Conservation (phyloP, 2,329 filamentous ascomycete genomes). For the Hymenoscyphus scutula region DNA sequence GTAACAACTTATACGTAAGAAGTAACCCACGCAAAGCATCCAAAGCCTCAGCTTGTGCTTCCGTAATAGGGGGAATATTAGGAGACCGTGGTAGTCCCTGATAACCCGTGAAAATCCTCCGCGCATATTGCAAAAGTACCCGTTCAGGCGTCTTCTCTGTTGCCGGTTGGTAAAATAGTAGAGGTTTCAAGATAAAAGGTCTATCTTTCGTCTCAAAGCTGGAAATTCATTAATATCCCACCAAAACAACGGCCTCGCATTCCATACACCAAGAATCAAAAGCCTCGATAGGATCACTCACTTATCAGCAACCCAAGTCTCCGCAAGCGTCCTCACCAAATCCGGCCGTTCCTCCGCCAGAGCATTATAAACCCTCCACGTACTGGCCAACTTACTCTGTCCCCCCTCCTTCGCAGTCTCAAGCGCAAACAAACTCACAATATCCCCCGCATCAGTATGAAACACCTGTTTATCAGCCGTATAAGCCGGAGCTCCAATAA, state of each 20-base stretch:
- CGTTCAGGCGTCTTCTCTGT: constrained; percentile 48
- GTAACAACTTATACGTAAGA: too few species aligned
- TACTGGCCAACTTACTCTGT: constrained; percentile 51
- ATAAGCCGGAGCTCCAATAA: constrained; percentile 57
- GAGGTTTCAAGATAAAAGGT: constrained; percentile 48
- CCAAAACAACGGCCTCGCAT: too few species aligned
- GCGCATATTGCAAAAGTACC: constrained; percentile 58
- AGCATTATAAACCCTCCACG: constrained; percentile 54
- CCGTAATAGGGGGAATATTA: constrained; percentile 52
- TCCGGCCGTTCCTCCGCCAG: constrained; percentile 51
- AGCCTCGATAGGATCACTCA: too few species aligned
- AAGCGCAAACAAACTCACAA: constrained; percentile 49
- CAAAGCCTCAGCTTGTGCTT: constrained; percentile 45
- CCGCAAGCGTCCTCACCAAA: constrained; percentile 48
- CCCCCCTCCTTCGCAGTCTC: constrained; percentile 48
- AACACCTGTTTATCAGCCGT: constrained; percentile 60
- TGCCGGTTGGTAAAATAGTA: constrained; percentile 55
- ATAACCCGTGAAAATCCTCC: constrained; percentile 58
- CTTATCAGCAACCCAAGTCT: constrained; percentile 47
- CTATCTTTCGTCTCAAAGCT: constrained; percentile 51
- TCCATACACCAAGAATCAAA: too few species aligned
- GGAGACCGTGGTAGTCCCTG: constrained; percentile 51
- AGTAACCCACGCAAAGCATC: constrained; percentile 39
- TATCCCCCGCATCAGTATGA: constrained; percentile 55
- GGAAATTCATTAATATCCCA: too few species aligned